Conservation (phyloP, 768 basidiomycete species). For the Tubosaeta brunneosetosa region DNA sequence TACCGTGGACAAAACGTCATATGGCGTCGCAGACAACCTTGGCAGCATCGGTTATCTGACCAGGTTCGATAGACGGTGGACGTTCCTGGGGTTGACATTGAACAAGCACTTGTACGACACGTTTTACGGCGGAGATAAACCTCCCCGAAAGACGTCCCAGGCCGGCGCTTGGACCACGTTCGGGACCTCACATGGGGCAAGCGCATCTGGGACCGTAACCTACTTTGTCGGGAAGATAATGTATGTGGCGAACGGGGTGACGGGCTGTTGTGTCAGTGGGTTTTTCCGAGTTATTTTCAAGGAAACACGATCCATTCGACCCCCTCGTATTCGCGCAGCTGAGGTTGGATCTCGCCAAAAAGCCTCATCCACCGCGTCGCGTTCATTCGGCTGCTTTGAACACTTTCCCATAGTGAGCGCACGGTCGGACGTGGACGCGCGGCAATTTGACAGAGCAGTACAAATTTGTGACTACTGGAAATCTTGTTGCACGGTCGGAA, state of each 20-base stretch:
- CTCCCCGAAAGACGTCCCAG: slow-evolving; percentile 66
- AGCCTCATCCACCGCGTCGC: slow-evolving; percentile 93
- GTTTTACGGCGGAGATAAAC: slow-evolving; percentile 40
- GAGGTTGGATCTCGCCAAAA: slow-evolving; percentile 94
- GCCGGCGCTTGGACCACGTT: slow-evolving; percentile 45
- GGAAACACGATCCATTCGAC: slow-evolving; percentile 87
- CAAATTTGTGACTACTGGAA: slow-evolving; percentile 95
- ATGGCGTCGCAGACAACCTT: slow-evolving; percentile 92
- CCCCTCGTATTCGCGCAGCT: slow-evolving; percentile 79
- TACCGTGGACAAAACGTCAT: slow-evolving; percentile 86
- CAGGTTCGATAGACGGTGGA: slow-evolving; percentile 80
- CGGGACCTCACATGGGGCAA: slow-evolving; percentile 55
- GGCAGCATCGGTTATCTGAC: slow-evolving; percentile 74
- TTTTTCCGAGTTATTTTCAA: slow-evolving; percentile 66
- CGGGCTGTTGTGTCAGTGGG: slow-evolving; percentile 85
- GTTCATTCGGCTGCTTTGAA: slow-evolving; percentile 90
- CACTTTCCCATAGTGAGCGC: slow-evolving; percentile 88
- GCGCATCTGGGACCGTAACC: slow-evolving; percentile 81
- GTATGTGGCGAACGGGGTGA: slow-evolving; percentile 89
- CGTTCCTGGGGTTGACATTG: slow-evolving; percentile 66
- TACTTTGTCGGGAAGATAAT: slow-evolving; percentile 78
- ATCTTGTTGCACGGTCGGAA: slow-evolving; percentile 31
- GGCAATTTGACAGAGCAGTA: slow-evolving; percentile 62
- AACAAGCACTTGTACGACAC: slow-evolving; percentile 78
- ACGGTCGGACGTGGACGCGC: slow-evolving; percentile 68